Evolutionary conservation across 2,329 filamentous ascomycete species (phyloP).

Genomic region (Trichophyton schoenleinii): DNA sequence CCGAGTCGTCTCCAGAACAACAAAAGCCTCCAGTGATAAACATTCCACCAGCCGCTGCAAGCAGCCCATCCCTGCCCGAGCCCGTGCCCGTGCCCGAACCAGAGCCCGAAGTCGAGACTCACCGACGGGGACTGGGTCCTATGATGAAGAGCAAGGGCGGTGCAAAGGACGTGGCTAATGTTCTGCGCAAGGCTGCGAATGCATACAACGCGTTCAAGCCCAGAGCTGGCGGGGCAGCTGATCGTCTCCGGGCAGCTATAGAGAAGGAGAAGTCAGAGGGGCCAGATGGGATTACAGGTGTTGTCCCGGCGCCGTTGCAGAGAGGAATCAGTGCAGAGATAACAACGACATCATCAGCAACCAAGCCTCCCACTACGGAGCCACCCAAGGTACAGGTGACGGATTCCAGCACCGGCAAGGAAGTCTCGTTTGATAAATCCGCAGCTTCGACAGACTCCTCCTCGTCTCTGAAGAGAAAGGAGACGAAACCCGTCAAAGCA

Average conservation of each 20-base stretch:
- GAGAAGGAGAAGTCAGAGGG: constrained; percentile 47
- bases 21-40: background rate
- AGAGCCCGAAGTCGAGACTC: constrained; percentile 34
- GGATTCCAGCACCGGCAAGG: constrained; percentile 20
- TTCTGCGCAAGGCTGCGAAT: constrained; percentile 68
- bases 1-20: background rate
- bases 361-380: constrained; percentile 22
- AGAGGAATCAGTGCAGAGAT: constrained; percentile 23
- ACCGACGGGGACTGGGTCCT: constrained; percentile 68
- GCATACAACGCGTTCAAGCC: constrained; percentile 69
- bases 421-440: constrained; percentile 11
- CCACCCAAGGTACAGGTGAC: constrained; percentile 30
- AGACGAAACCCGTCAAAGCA: constrained; percentile 36
- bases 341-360: constrained; percentile 7
- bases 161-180: constrained; percentile 55
- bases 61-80: background rate
- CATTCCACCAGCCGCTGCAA: background rate
- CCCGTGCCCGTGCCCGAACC: background rate
- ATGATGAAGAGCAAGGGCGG: constrained; percentile 78
- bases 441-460: constrained; percentile 10
- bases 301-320: constrained; percentile 62
- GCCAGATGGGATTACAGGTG: constrained; percentile 78
- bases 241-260: constrained; percentile 55
- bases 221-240: constrained; percentile 71
- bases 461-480: constrained; percentile 4